These are phyloP conservation scores for Pisolithus orientalis DNA, from an alignment of 768 basidiomycete species.

Conservation along the genomic window DNA sequence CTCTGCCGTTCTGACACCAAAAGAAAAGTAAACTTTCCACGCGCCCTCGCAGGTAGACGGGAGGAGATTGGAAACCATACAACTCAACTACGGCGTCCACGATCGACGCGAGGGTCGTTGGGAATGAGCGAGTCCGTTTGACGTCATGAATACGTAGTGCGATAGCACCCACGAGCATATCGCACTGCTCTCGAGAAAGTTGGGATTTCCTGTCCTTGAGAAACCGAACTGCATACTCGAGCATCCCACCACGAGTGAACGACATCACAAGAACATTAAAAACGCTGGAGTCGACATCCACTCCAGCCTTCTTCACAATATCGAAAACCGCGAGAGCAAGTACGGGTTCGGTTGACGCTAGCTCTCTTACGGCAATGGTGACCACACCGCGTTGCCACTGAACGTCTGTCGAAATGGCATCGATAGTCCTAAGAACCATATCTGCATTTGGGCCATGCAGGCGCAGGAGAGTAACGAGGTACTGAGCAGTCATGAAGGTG, in stretches of 20 bases:
- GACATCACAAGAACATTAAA: conserved; percentile 27
- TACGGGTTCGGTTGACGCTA: conserved; percentile 23
- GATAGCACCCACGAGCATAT: conserved; percentile 34
- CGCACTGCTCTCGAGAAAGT: conserved; percentile 27
- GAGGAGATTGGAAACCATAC: conserved; percentile 30
- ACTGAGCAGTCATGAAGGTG: conserved; percentile 16
- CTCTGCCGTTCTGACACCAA: conserved; percentile 34
- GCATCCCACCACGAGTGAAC: conserved; percentile 20
- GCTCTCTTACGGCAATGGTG: conserved; percentile 8
- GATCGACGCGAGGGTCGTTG: conserved; percentile 27
- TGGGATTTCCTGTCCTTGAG: conserved; percentile 20
- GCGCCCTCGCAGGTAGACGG: conserved; percentile 35
- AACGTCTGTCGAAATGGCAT: conserved; percentile 15
- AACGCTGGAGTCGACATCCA: conserved; percentile 17
- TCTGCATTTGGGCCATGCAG: conserved; percentile 22
- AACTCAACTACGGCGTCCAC: conserved; percentile 30
- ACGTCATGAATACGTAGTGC: conserved; percentile 32
- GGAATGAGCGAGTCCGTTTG: conserved; percentile 25
- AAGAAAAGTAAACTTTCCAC: conserved; percentile 39
- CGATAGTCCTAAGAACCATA: conserved; percentile 27
- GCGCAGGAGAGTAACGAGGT: conserved; percentile 22
- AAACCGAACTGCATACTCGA: conserved; percentile 26
- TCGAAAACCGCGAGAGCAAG: conserved; percentile 30
- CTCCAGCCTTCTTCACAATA: conserved; percentile 20
- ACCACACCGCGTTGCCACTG: conserved; percentile 26